Conservation (phyloP, 2,329 filamentous ascomycete species). For the Coniochaeta sp. region DNA sequence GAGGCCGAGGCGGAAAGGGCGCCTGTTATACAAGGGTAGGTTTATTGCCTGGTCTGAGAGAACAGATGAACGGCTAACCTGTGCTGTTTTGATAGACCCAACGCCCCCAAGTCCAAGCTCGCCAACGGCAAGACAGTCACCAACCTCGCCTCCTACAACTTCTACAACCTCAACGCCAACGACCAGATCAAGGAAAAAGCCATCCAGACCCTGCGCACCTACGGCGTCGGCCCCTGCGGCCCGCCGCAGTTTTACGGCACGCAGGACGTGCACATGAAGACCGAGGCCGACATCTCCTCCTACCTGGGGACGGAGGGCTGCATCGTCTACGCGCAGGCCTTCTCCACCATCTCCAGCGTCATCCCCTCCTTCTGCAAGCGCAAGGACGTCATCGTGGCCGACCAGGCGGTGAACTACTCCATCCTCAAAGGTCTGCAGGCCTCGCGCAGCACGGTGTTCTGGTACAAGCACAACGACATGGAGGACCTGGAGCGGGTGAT, state of each 20-base stretch:
- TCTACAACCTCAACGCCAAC: slow-evolving; percentile 93
- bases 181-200: slow-evolving; percentile 92
- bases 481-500: slow-evolving; percentile 83
- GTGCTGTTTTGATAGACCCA: slow-evolving; percentile 50
- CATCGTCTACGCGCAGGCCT: slow-evolving; percentile 93
- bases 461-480: slow-evolving; percentile 97
- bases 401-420: slow-evolving; percentile 87
- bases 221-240: slow-evolving; percentile 93
- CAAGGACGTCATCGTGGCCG: slow-evolving; percentile 93
- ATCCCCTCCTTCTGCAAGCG: slow-evolving; percentile 96
- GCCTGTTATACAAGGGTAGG: slow-evolving; percentile 81
- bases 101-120: slow-evolving; percentile 84
- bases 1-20: slow-evolving; percentile 76
- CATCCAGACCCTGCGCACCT: slow-evolving; percentile 86
- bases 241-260: slow-evolving; percentile 98
- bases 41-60: not conserved
- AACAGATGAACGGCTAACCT: no score
- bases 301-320: slow-evolving; percentile 83
- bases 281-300: slow-evolving; percentile 85
- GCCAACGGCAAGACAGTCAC: slow-evolving; percentile 82
- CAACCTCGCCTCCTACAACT: slow-evolving; percentile 93
- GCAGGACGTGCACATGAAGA: slow-evolving; percentile 96
- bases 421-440: slow-evolving; percentile 94
- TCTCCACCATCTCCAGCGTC: slow-evolving; percentile 93
- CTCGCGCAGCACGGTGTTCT: slow-evolving; percentile 80